Percentiles rank a stretch among this genome's conserved stretches.
These are phyloP conservation scores for Emergomyces africanus DNA, from an alignment of 2,329 filamentous ascomycete genomes.

Conservation along the genomic window DNA sequence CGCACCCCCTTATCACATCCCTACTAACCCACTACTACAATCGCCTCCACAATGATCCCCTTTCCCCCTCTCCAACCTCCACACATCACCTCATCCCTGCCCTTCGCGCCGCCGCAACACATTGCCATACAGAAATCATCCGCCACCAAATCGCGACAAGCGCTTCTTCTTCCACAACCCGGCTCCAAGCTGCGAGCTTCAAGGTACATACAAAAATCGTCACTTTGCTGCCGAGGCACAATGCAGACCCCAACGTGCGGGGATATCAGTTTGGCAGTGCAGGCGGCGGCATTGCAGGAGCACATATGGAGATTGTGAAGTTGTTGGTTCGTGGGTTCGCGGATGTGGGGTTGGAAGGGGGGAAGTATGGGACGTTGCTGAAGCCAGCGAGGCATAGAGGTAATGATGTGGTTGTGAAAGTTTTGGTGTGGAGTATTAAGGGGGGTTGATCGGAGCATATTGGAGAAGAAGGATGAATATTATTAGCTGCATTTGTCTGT, in stretches of 20 bases:
- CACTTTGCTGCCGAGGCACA: neutral
- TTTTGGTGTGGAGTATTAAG: neutral
- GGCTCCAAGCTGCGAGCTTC: slow-evolving; percentile 6
- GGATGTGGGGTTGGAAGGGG: slow-evolving; percentile 5
- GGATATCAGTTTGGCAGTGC: neutral
- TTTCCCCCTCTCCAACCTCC: neutral
- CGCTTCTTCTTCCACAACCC: neutral
- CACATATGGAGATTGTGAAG: slow-evolving; percentile 4
- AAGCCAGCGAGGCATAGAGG: neutral
- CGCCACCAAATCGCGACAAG: neutral
- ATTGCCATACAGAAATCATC: neutral
- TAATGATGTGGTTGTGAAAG: neutral
- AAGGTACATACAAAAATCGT: slow-evolving; percentile 2
- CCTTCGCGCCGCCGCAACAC: neutral
- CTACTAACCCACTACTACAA: neutral
- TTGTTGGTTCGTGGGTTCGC: slow-evolving; percentile 8
- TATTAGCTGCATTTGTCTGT: neutral
- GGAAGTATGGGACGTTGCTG: neutral
- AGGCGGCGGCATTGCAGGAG: neutral
- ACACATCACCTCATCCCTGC: neutral
- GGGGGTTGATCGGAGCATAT: neutral
- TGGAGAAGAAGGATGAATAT: neutral
- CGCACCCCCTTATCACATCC: neutral
- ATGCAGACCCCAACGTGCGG: slow-evolving; percentile 8
- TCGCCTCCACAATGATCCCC: neutral